A percentile compares a stretch with the other conserved stretches of the same genome.
Conservation (phyloP, 768 basidiomycete genomes). For the Lactarius evosmus region DNA sequence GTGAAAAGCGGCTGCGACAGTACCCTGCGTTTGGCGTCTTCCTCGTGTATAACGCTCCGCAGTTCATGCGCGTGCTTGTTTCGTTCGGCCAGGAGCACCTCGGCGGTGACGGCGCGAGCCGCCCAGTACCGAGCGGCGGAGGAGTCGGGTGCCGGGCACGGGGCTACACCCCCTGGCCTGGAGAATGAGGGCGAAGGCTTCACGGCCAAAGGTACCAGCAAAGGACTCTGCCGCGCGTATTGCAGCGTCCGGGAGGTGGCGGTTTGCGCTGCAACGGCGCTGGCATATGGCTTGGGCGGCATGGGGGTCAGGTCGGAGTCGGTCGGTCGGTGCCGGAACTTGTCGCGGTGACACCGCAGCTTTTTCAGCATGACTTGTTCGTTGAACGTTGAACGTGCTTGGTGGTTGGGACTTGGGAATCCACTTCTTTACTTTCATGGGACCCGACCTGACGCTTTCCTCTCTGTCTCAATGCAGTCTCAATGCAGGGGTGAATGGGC, state of each 20-base stretch:
- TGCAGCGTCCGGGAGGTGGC: neutral
- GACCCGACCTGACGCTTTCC: neutral
- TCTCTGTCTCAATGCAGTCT: too few relatives aligned
- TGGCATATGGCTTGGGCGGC: neutral
- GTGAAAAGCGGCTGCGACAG: slow-evolving; percentile 26
- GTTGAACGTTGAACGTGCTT: neutral
- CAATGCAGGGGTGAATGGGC: neutral
- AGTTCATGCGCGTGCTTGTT: slow-evolving; percentile 51
- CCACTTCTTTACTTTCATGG: neutral
- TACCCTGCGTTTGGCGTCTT: slow-evolving; percentile 49
- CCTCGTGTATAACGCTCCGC: slow-evolving; percentile 38
- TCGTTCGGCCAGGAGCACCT: slow-evolving; percentile 53
- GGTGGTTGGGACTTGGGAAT: neutral
- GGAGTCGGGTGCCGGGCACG: neutral
- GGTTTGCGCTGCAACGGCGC: neutral
- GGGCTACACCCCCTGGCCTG: neutral
- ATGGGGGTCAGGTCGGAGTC: neutral
- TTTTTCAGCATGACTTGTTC: neutral
- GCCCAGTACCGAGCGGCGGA: slow-evolving; percentile 63
- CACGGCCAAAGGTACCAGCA: neutral
- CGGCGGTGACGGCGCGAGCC: slow-evolving; percentile 60
- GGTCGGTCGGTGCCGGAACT: neutral
- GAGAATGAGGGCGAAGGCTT: neutral
- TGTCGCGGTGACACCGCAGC: neutral
- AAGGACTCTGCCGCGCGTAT: neutral